Conservation (phyloP, 2,329 filamentous ascomycete genomes). For the Zasmidium angulare region DNA sequence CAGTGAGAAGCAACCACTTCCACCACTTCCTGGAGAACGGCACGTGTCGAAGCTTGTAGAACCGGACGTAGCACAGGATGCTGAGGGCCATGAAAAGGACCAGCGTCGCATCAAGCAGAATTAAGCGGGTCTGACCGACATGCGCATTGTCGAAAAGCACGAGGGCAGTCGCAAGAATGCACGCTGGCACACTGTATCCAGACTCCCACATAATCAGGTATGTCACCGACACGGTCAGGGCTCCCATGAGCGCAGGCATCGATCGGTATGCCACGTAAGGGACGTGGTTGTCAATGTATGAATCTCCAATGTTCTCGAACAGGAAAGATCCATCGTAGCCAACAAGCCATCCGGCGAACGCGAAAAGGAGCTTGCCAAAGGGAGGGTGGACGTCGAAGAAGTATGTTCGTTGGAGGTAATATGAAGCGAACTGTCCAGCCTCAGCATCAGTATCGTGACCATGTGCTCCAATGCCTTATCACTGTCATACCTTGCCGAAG, state of each 20-base stretch:
- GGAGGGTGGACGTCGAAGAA: conserved; percentile 99
- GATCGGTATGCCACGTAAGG: conserved; percentile 95
- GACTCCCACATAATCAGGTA: conserved; percentile 99
- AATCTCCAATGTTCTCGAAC: conserved; percentile 99
- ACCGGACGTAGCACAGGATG: conserved; percentile 90
- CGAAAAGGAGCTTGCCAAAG: conserved; percentile 96
- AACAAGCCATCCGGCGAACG: conserved; percentile 94
- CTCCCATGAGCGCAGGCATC: conserved; percentile 86
- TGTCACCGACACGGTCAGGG: conserved; percentile 87
- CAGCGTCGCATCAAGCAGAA: conserved; percentile 89
- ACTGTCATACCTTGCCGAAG: conserved; percentile 85
- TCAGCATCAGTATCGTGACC: conserved; percentile 4
- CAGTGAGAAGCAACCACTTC: conserved; percentile 97
- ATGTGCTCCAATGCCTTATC: not conserved
- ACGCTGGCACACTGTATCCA: conserved; percentile 92
- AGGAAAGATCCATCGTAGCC: conserved; percentile 96
- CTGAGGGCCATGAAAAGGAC: conserved; percentile 96
- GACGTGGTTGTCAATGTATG: conserved; percentile 94
- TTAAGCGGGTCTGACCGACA: conserved; percentile 92
- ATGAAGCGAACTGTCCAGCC: conserved; percentile 51
- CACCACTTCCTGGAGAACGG: conserved; percentile 97
- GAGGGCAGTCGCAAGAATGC: conserved; percentile 78
- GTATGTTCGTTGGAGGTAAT: conserved; percentile 94
- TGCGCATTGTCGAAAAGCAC: conserved; percentile 97
- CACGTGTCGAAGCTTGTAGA: conserved; percentile 91